Evolutionary conservation across 164 flowering plant genomes (phyloP).

Genomic region (Sextonia rubra): DNA sequence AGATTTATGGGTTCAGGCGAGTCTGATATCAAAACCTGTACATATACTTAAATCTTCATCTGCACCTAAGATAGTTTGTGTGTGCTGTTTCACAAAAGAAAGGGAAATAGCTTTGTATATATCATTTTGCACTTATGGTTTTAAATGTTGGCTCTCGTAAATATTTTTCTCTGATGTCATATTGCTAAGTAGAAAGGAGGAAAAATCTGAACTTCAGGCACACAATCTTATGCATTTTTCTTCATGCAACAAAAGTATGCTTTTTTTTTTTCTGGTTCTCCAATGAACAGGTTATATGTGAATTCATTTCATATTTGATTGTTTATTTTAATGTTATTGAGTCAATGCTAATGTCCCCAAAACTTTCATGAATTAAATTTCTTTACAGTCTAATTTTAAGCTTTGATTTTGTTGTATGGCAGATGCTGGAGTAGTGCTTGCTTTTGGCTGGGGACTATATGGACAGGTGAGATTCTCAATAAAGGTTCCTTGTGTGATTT

Average conservation of each 20-base stretch:
- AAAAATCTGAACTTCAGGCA: too few species aligned
- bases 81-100: too few species aligned
- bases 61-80: too few species aligned
- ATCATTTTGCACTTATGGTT: too few species aligned
- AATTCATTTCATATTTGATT: neutral
- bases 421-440: conserved; percentile 93
- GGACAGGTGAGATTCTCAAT: conserved; percentile 80
- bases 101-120: too few species aligned
- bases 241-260: neutral
- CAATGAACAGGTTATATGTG: neutral
- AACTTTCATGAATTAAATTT: too few species aligned
- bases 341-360: neutral
- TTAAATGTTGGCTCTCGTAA: neutral
- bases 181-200: neutral
- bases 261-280: neutral
- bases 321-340: too few species aligned
- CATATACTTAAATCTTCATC: too few species aligned
- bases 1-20: too few species aligned
- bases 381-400: neutral
- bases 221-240: too few species aligned
- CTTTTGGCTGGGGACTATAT: conserved; percentile 99
- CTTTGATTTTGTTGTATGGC: conserved; percentile 9
- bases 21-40: too few species aligned
- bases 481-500: neutral
- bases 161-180: neutral